phyloP scores from a whole-genome alignment of 176 grass and related monocot species.

The Typha latifolia region DNA sequence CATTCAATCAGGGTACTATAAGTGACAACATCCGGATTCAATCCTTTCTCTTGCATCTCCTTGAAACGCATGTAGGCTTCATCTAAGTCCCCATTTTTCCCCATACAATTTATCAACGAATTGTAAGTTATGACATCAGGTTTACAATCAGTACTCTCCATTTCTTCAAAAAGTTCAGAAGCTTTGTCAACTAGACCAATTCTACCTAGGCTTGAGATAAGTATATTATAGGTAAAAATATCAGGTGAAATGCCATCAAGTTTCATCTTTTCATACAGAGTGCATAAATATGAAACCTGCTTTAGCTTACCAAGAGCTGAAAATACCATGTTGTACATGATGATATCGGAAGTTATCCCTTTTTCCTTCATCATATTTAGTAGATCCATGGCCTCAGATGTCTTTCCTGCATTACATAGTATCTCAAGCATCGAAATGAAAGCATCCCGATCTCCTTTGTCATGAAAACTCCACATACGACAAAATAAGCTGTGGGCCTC shows the following conservation, averaged over 20 bases:
- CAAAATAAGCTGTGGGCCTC: slow-evolving; percentile 88
- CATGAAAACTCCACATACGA: slow-evolving; percentile 69
- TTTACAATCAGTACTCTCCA: slow-evolving; percentile 53
- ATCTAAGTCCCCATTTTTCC: slow-evolving; percentile 81
- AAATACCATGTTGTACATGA: slow-evolving; percentile 91
- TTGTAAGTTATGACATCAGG: slow-evolving; percentile 93
- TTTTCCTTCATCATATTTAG: slow-evolving; percentile 76
- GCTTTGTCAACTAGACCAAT: slow-evolving; percentile 79
- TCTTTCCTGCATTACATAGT: slow-evolving; percentile 81
- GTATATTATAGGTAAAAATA: slow-evolving; percentile 94
- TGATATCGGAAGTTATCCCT: slow-evolving; percentile 55
- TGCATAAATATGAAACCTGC: slow-evolving; percentile 55
- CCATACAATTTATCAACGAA: slow-evolving; percentile 93
- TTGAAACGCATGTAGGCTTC: slow-evolving; percentile 89
- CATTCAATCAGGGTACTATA: slow-evolving; percentile 94
- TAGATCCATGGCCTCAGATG: slow-evolving; percentile 76
- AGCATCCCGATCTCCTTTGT: slow-evolving; percentile 63
- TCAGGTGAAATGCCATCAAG: slow-evolving; percentile 53
- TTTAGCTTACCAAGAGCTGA: slow-evolving; percentile 83
- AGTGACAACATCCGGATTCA: slow-evolving; percentile 88
- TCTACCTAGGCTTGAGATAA: slow-evolving; percentile 87
- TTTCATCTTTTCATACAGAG: slow-evolving; percentile 79
- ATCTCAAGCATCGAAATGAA: slow-evolving; percentile 85
- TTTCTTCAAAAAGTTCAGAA: slow-evolving; percentile 66
- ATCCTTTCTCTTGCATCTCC: slow-evolving; percentile 93